Conservation (phyloP, 257 asterid species). For the Haberlea rhodopensis region DNA sequence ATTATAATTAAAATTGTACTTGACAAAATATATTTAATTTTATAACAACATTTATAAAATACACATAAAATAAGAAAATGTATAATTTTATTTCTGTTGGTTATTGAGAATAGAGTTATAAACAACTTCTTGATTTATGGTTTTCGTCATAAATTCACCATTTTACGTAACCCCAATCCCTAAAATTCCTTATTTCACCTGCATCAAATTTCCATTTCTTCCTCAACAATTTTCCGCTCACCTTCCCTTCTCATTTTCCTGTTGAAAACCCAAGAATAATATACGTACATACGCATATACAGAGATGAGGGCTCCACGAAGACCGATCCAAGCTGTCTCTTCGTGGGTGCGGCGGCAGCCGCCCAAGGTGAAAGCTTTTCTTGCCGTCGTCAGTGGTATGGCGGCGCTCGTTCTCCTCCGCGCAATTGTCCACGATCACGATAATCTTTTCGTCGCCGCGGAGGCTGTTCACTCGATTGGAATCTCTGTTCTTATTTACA, state of each 20-base stretch:
- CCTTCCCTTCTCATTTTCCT: neutral
- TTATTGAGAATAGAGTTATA: no score
- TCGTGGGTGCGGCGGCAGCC: constrained; percentile 41
- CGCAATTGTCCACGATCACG: constrained; percentile 28
- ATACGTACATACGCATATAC: no score
- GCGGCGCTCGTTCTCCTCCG: constrained; percentile 35
- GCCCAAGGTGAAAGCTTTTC: constrained; percentile 39
- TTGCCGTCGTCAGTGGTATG: constrained; percentile 37
- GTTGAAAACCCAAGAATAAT: neutral
- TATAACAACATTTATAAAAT: no score
- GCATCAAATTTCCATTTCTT: neutral
- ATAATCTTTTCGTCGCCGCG: constrained; percentile 28
- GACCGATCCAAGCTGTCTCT: constrained; percentile 35
- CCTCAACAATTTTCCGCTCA: neutral
- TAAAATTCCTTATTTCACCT: neutral
- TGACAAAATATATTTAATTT: no score
- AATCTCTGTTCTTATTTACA: constrained; percentile 34
- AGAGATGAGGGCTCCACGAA: constrained; percentile 28
- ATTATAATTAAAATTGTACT: no score
- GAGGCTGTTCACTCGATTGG: constrained; percentile 39
- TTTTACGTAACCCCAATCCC: neutral
- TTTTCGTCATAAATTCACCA: no score
- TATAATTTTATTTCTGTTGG: no score
- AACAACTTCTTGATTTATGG: no score
- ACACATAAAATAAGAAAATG: no score